These are phyloP conservation scores for Sclerotinia glacialis DNA, from an alignment of 2,329 filamentous ascomycete species.

Conservation along the genomic window DNA sequence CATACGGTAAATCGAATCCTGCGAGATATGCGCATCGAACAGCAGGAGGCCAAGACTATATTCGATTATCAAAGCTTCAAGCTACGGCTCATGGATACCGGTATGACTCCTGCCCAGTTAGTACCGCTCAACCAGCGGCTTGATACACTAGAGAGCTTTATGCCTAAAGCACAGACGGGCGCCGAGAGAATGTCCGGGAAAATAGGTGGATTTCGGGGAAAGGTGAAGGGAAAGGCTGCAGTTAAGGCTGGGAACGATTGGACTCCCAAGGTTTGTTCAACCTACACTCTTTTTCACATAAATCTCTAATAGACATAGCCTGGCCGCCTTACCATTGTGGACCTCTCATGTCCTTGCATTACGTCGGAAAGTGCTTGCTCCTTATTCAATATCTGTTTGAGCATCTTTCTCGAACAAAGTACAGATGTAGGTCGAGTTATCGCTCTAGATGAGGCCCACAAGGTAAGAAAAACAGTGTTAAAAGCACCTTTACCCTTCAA, in stretches of 20 bases:
- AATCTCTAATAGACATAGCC: conserved; percentile 34
- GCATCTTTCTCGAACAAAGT: too few relatives aligned
- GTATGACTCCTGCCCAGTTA: conserved; percentile 50
- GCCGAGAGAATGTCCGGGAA: too few relatives aligned
- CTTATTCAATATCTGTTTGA: conserved; percentile 60
- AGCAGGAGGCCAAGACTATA: conserved; percentile 33
- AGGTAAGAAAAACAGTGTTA: too few relatives aligned
- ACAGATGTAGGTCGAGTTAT: too few relatives aligned
- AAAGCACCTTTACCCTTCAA: too few relatives aligned
- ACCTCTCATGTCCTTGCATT: conserved; percentile 70
- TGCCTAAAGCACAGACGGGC: conserved; percentile 41
- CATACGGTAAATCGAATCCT: conserved; percentile 48
- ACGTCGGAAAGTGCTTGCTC: conserved; percentile 64
- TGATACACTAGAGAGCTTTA: conserved; percentile 61
- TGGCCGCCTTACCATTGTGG: conserved; percentile 62
- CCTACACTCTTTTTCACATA: background rate
- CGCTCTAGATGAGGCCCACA: too few relatives aligned
- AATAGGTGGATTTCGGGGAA: too few relatives aligned
- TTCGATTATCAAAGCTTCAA: conserved; percentile 48
- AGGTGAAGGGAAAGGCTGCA: too few relatives aligned
- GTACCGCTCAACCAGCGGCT: conserved; percentile 58
- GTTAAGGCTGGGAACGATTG: too few relatives aligned
- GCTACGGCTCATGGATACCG: conserved; percentile 35
- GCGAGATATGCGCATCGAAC: conserved; percentile 47
- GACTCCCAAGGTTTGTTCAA: too few relatives aligned